Conservation (phyloP, 345 rosid species). For the Cardiospermum halicacabum region DNA sequence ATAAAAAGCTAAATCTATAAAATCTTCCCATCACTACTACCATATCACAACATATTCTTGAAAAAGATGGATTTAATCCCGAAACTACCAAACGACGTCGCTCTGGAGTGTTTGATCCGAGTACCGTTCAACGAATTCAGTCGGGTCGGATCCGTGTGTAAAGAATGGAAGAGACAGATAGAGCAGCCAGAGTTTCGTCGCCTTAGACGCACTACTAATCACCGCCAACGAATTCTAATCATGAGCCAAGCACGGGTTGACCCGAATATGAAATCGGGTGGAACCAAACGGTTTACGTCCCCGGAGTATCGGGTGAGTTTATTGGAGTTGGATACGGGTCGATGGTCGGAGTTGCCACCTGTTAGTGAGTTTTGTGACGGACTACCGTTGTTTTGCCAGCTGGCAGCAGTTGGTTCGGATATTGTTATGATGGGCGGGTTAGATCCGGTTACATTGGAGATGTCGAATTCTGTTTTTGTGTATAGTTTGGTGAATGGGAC, state of each 20-base stretch:
- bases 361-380: slow-evolving; percentile 39
- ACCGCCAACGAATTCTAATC: slow-evolving; percentile 44
- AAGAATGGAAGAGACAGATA: slow-evolving; percentile 34
- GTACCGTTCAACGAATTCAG: slow-evolving; percentile 22
- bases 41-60: too few species aligned
- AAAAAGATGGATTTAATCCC: slow-evolving; percentile 49
- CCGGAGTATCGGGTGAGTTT: slow-evolving; percentile 37
- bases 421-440: slow-evolving; percentile 81
- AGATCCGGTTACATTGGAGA: slow-evolving; percentile 61
- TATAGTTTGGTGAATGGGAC: slow-evolving; percentile 42
- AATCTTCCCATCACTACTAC: too few species aligned
- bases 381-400: slow-evolving; percentile 59
- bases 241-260: slow-evolving; percentile 51
- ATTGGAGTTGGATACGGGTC: slow-evolving; percentile 50
- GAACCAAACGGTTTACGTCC: slow-evolving; percentile 20
- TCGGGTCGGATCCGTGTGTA: slow-evolving; percentile 27
- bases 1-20: too few species aligned
- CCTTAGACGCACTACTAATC: slow-evolving; percentile 25
- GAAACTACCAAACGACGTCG: slow-evolving; percentile 34
- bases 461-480: slow-evolving; percentile 40
- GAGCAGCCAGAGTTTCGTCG: slow-evolving; percentile 27
- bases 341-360: slow-evolving; percentile 55
- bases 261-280: slow-evolving; percentile 13
- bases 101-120: slow-evolving; percentile 37
- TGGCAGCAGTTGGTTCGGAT: slow-evolving; percentile 52